phyloP scores from a whole-genome alignment of 257 asterid species.

The Linaria vulgaris region DNA sequence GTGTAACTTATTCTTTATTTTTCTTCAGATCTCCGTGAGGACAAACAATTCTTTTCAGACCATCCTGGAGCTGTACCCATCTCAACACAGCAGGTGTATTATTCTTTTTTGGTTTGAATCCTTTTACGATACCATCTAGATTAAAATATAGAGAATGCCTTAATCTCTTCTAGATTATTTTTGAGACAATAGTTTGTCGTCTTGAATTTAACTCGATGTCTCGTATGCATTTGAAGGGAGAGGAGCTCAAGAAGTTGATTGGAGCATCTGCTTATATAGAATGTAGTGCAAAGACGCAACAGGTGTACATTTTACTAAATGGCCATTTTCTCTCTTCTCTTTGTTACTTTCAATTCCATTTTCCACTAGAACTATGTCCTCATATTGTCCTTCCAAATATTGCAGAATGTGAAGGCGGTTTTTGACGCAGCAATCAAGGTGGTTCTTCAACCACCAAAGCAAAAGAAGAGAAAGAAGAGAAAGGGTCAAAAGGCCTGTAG shows the following conservation, averaged over 20 bases:
- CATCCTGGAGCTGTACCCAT: slow-evolving; percentile 68
- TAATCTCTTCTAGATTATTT: background rate
- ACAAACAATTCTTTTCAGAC: slow-evolving; percentile 47
- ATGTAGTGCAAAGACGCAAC: slow-evolving; percentile 81
- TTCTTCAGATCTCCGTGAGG: slow-evolving; percentile 63
- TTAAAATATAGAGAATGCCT: background rate
- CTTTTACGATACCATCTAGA: background rate
- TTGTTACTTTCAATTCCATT: background rate
- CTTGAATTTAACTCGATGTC: slow-evolving; percentile 21
- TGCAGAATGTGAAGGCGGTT: slow-evolving; percentile 60
- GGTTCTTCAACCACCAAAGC: slow-evolving; percentile 60
- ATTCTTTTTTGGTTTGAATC: slow-evolving; percentile 6
- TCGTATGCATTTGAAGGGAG: slow-evolving; percentile 54
- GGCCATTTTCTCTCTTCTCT: background rate
- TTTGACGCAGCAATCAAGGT: slow-evolving; percentile 59
- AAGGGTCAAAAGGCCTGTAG: slow-evolving; percentile 61
- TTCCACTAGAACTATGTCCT: background rate
- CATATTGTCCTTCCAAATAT: slow-evolving; percentile 1
- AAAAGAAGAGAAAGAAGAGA: slow-evolving; percentile 49
- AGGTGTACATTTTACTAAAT: slow-evolving; percentile 38
- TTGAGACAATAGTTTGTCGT: slow-evolving; percentile 3
- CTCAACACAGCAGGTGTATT: slow-evolving; percentile 50
- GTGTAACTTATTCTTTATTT: slow-evolving; percentile 14
- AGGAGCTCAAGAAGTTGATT: slow-evolving; percentile 72
- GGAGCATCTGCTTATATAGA: slow-evolving; percentile 79